Conservation (phyloP, 1,284 basidiomycete genomes). For the Leccinum fallax region DNA sequence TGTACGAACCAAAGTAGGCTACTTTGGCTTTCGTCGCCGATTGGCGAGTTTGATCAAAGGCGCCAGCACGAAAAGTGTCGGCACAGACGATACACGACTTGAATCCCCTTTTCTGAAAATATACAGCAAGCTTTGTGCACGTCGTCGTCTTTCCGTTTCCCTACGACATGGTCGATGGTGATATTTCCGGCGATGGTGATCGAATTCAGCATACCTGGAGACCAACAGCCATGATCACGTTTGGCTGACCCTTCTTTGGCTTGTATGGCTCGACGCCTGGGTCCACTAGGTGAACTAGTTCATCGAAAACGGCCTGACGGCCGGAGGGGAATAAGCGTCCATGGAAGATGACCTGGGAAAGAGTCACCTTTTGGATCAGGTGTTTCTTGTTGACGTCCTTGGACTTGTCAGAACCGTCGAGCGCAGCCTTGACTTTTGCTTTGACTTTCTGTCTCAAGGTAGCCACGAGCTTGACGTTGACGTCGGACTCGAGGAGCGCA, state of each 20-base stretch:
- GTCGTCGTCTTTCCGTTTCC: conserved; percentile 99
- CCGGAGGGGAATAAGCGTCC: conserved; percentile 9
- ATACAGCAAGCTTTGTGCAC: conserved; percentile 95
- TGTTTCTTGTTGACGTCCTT: conserved; percentile 85
- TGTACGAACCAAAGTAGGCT: conserved; percentile 98
- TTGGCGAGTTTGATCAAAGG: conserved; percentile 97
- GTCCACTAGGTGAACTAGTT: conserved; percentile 94
- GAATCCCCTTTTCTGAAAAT: conserved; percentile 97
- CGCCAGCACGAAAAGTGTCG: conserved; percentile 99
- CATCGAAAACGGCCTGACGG: conserved; percentile 90
- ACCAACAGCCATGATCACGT: conserved; percentile 98
- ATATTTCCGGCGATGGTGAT: conserved; percentile 7
- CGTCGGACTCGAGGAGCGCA: conserved; percentile 94
- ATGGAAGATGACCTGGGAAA: neutral
- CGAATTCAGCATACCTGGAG: conserved; percentile 65
- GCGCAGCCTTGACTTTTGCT: conserved; percentile 75
- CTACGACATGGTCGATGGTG: conserved; percentile 41
- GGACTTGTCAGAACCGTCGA: conserved; percentile 75
- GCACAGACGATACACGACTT: conserved; percentile 99
- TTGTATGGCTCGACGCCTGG: conserved; percentile 95
- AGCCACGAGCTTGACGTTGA: conserved; percentile 96
- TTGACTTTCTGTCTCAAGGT: conserved; percentile 89
- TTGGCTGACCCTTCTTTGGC: conserved; percentile 92
- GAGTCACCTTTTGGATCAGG: conserved; percentile 81
- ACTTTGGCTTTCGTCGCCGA: conserved; percentile 98